Evolutionary conservation across 768 basidiomycete species (phyloP).

Genomic region (Mycena belliarum): DNA sequence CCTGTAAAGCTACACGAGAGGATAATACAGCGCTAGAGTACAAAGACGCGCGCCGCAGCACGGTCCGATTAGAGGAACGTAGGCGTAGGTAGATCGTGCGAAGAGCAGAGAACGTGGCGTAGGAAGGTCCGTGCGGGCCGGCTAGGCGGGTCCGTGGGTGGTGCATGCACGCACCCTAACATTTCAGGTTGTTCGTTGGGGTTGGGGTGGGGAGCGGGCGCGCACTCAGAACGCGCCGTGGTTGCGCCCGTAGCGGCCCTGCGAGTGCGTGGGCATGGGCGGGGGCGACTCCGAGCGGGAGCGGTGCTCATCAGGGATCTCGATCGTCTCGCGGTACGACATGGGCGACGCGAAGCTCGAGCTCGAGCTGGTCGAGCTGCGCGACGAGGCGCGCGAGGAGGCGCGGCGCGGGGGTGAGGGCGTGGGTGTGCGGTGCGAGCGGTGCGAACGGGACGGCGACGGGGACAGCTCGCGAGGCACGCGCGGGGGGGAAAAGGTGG

Average conservation of each 20-base stretch:
- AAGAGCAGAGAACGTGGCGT: constrained; percentile 11
- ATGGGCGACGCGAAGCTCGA: constrained; percentile 42
- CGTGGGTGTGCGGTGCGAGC: constrained; percentile 25
- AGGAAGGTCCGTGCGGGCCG: constrained; percentile 1
- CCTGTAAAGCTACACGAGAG: constrained; percentile 6
- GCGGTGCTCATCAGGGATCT: constrained; percentile 16
- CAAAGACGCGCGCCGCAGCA: neutral
- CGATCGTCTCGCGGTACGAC: constrained; percentile 28
- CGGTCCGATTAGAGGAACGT: neutral
- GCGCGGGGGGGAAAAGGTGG: constrained; percentile 13
- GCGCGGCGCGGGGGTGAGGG: constrained; percentile 13
- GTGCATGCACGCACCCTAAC: constrained; percentile 24
- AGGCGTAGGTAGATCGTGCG: neutral
- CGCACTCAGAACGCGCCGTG: constrained; percentile 16
- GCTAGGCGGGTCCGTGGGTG: neutral
- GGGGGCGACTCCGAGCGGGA: constrained; percentile 9
- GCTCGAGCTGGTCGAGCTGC: constrained; percentile 29
- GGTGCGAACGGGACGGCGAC: constrained; percentile 4
- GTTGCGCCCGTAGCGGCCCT: constrained; percentile 15
- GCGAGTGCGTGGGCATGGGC: constrained; percentile 5
- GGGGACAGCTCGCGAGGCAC: neutral
- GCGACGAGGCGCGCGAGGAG: constrained; percentile 14
- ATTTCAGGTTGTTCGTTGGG: constrained; percentile 41
- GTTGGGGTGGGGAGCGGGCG: neutral
- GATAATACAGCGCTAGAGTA: constrained; percentile 10